These are phyloP conservation scores for Hagleromyces aurorensis DNA, from an alignment of 805 yeast species.

Conservation along the genomic window DNA sequence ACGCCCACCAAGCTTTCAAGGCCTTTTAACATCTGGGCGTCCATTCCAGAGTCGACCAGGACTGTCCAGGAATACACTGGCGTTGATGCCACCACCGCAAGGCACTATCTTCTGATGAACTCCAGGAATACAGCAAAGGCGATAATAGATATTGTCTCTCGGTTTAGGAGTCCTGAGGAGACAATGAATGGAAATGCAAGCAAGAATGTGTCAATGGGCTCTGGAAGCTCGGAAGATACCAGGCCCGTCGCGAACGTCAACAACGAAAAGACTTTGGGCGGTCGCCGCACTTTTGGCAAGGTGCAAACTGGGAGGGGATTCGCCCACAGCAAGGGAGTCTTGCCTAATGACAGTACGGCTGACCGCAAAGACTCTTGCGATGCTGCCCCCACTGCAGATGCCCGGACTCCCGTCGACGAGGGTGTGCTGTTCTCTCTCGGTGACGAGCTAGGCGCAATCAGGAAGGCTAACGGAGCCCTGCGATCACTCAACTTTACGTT, in stretches of 20 bases:
- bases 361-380: conserved; percentile 4
- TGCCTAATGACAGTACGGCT: too few relatives aligned
- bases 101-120: conserved; percentile 26
- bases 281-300: conserved; percentile 24
- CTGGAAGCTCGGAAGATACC: background rate
- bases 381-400: conserved; percentile 3
- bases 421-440: too few relatives aligned
- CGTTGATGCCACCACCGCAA: conserved; percentile 13
- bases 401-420: conserved; percentile 19
- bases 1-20: background rate
- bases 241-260: conserved; percentile 1
- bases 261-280: conserved; percentile 3
- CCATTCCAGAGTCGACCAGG: conserved; percentile 13
- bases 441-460: conserved; percentile 29
- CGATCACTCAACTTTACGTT: conserved; percentile 34
- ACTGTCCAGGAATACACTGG: conserved; percentile 18
- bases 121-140: conserved; percentile 28
- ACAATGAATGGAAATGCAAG: too few relatives aligned
- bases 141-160: conserved; percentile 32
- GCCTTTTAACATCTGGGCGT: conserved; percentile 10
- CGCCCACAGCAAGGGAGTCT: conserved; percentile 11
- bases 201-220: too few relatives aligned
- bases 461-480: conserved; percentile 31
- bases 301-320: conserved; percentile 30
- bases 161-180: conserved; percentile 9